Conservation (phyloP, 495 filamentous ascomycete genomes). For the Staphylotrichum longicolle region DNA sequence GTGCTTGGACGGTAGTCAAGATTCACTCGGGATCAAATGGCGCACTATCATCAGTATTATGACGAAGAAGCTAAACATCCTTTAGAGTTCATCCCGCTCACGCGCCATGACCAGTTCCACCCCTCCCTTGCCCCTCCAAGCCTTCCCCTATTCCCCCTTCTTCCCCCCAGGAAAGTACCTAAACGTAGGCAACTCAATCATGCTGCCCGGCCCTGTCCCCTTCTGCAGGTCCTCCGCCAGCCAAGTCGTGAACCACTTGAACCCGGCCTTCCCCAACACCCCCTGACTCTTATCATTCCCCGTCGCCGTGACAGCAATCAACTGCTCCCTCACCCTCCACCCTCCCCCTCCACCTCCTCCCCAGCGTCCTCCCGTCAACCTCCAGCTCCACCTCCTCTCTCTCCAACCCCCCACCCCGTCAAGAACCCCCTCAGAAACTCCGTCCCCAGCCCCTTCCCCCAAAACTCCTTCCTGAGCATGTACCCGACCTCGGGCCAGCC, state of each 20-base stretch:
- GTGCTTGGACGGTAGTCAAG: too few relatives aligned
- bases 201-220: neutral
- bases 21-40: too few relatives aligned
- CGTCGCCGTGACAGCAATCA: slow-evolving; percentile 39
- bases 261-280: slow-evolving; percentile 42
- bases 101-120: too few relatives aligned
- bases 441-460: slow-evolving; percentile 47
- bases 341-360: slow-evolving; percentile 23
- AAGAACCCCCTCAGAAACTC: slow-evolving; percentile 47
- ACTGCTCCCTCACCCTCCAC: slow-evolving; percentile 18
- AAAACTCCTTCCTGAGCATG: slow-evolving; percentile 43
- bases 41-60: too few relatives aligned
- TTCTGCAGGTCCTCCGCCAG: slow-evolving; percentile 25
- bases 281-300: slow-evolving; percentile 38
- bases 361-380: slow-evolving; percentile 28
- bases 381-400: slow-evolving; percentile 35
- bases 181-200: slow-evolving; percentile 25
- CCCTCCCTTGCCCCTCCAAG: neutral
- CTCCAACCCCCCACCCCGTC: slow-evolving; percentile 39
- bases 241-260: slow-evolving; percentile 33
- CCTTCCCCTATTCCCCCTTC: neutral
- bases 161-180: slow-evolving; percentile 22
- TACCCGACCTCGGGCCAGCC: slow-evolving; percentile 53
- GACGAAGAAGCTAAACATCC: too few relatives aligned
- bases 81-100: too few relatives aligned